phyloP scores from a whole-genome alignment of 371 early-diverging fungal genomes.

The Syncephalis plumigaleata region DNA sequence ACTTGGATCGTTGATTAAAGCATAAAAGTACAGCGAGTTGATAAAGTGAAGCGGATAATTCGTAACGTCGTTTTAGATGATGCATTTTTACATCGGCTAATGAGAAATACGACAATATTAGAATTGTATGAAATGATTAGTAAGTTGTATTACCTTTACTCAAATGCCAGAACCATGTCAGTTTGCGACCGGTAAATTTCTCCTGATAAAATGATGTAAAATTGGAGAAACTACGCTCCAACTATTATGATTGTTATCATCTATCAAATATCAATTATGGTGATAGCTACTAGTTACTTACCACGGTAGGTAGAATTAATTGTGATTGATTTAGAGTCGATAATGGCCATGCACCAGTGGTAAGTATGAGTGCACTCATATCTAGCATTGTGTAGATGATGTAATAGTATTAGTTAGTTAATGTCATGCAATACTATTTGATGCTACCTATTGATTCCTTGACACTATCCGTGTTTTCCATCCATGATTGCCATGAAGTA shows the following conservation, averaged over 20 bases:
- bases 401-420: too few relatives aligned
- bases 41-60: conserved; percentile 58
- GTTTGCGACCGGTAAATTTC: conserved; percentile 60
- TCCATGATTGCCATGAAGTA: conserved; percentile 31
- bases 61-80: conserved; percentile 59
- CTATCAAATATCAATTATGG: not conserved
- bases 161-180: conserved; percentile 77
- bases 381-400: conserved; percentile 24
- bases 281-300: conserved; percentile 8
- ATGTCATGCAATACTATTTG: too few relatives aligned
- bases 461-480: conserved; percentile 14
- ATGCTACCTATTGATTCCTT: conserved; percentile 16
- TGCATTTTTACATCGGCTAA: conserved; percentile 52
- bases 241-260: conserved; percentile 12
- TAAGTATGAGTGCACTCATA: conserved; percentile 57
- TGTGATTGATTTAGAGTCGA: conserved; percentile 32
- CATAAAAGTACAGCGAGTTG: conserved; percentile 53
- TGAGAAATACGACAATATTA: not conserved
- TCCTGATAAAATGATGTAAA: conserved; percentile 59
- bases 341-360: conserved; percentile 84
- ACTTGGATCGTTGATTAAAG: conserved; percentile 34
- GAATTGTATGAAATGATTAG: not conserved
- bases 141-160: conserved; percentile 33
- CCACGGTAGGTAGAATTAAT: conserved; percentile 49
- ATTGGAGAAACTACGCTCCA: conserved; percentile 45